phyloP scores from a whole-genome alignment of 345 rosid species.

The Aethionema arabicum region DNA sequence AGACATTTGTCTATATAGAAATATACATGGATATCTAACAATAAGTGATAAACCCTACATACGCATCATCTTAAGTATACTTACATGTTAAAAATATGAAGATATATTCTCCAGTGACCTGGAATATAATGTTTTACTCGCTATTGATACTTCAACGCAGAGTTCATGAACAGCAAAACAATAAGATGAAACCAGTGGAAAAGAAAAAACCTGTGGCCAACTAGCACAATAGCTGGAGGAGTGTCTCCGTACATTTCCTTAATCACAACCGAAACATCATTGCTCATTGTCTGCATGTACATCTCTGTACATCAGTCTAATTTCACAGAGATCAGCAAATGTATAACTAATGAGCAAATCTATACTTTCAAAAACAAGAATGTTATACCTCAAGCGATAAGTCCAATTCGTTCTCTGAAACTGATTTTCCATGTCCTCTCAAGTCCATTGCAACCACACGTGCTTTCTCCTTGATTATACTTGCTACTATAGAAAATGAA shows the following conservation, averaged over 20 bases:
- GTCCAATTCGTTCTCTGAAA: slow-evolving; percentile 72
- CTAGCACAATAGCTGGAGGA: slow-evolving; percentile 88
- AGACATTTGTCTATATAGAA: neutral
- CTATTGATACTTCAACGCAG: neutral
- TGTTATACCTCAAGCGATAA: slow-evolving; percentile 75
- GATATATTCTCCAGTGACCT: neutral
- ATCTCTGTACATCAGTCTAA: slow-evolving; percentile 17
- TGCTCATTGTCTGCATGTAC: slow-evolving; percentile 84
- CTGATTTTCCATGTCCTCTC: slow-evolving; percentile 94
- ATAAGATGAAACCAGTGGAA: neutral
- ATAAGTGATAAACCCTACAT: neutral
- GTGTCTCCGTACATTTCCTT: slow-evolving; percentile 83
- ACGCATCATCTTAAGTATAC: neutral
- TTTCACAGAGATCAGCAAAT: neutral
- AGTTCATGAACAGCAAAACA: neutral
- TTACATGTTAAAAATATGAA: neutral
- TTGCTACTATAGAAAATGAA: slow-evolving; percentile 74
- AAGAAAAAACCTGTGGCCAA: slow-evolving; percentile 80
- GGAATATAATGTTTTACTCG: neutral
- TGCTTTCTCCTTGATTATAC: slow-evolving; percentile 85
- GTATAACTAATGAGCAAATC: neutral
- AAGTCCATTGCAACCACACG: slow-evolving; percentile 85
- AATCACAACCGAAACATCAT: slow-evolving; percentile 71
- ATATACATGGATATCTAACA: neutral
- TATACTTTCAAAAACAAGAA: neutral